phyloP scores from a whole-genome alignment of 2,329 filamentous ascomycete species.

The Ophiocordyceps australis region DNA sequence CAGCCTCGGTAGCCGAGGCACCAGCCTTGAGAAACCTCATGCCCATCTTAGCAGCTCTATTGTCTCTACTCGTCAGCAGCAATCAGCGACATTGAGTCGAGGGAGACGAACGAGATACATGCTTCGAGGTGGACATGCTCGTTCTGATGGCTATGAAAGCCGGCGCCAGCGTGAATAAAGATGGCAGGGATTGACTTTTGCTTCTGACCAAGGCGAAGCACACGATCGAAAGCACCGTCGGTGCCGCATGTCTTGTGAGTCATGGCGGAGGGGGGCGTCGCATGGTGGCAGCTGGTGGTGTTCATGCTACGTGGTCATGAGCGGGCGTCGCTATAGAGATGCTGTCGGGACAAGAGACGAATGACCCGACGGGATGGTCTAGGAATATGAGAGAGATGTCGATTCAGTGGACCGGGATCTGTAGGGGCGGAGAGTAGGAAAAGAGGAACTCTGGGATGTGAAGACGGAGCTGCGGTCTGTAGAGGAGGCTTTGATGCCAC shows the following conservation, averaged over 20 bases:
- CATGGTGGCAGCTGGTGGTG: conserved; percentile 7
- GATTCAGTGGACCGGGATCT: neutral
- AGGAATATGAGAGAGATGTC: conserved; percentile 1
- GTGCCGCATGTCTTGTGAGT: conserved; percentile 23
- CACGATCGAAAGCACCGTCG: conserved; percentile 23
- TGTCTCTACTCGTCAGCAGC: conserved; percentile 1
- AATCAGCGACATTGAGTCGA: too few relatives aligned
- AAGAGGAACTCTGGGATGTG: too few relatives aligned
- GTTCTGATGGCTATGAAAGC: conserved; percentile 79
- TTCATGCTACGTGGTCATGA: conserved; percentile 14
- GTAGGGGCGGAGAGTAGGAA: too few relatives aligned
- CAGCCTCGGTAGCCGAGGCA: conserved; percentile 66
- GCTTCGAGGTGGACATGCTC: conserved; percentile 70
- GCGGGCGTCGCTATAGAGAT: conserved; percentile 3
- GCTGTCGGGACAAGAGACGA: conserved; percentile 1
- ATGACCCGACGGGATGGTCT: conserved; percentile 1
- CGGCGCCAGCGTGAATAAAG: conserved; percentile 89
- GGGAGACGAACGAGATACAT: conserved; percentile 58
- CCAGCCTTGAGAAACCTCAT: conserved; percentile 71
- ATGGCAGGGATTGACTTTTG: conserved; percentile 45
- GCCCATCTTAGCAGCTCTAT: conserved; percentile 62
- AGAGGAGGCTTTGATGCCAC: too few relatives aligned
- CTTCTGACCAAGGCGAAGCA: conserved; percentile 15
- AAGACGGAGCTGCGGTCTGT: too few relatives aligned
- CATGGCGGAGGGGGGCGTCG: conserved; percentile 21